Evolutionary conservation across 169 alveolate genomes (phyloP), one percentile per base, ranked within the genome.

Genomic region (Besnoitia besnoiti): DNA sequence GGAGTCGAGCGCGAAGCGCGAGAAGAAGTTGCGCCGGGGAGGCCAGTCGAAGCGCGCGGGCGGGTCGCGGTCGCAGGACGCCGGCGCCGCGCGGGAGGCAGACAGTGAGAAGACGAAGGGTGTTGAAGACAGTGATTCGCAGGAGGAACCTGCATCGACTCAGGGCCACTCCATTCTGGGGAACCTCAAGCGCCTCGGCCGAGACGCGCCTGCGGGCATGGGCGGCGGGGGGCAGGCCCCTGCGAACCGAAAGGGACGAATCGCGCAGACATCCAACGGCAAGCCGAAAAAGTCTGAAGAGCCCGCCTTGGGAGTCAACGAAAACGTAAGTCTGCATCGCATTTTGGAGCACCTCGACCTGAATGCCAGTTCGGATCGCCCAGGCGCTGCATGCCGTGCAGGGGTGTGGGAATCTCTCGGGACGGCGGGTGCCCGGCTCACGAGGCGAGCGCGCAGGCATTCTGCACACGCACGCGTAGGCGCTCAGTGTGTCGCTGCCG

Each of bases 111-210:
- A 8, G 3, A 3, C 27, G 67, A 55, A 55, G 67, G 67, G 67
- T 19, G 30, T n/a, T 19, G 67, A 55, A 5, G 67, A 21, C 33
- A 55, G 67, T n/a, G 67, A 55, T 19, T 21, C 12, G 3, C 4
- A 1, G 67, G 67, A 55, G 33, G 67, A 55, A 55, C 24, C 12
- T 16, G 67, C 12, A 55, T n/a, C n/a, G n/a, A n/a, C n/a, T n/a
- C 67, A 49, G 16, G 59, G 24, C 67, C 67, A 55, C 67, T 19
- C 67, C 33, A 55, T 55, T 30, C 80, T 30, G 44, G 39, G 80
- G 80, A 67, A 33, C 42, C 80, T 67, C 42, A 30, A 42, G 80
- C 80, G 80, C 3, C 80, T 67, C 39, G n/a, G 80, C 44, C 39
- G n/a, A 30, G 80, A 67, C n/a, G 1, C n/a, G 80, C 19, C n/a